Evolutionary conservation across 176 grass and related monocot genomes (phyloP).

Genomic region (Rhynchospora pubera): DNA sequence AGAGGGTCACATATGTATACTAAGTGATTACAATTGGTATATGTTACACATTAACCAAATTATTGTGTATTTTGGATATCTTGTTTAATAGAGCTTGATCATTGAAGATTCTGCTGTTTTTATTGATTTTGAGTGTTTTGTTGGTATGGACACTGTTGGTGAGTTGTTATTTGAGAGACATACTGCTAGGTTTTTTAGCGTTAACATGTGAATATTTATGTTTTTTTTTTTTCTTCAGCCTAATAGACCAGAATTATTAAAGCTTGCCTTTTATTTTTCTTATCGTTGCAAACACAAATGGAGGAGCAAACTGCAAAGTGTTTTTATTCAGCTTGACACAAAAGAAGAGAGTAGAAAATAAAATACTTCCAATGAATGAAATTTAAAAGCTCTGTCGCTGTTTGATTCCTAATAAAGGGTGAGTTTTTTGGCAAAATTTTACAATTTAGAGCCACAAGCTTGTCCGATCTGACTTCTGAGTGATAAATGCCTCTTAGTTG

Average conservation of each 20-base stretch:
- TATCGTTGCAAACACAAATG: too few relatives aligned
- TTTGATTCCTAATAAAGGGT: neutral
- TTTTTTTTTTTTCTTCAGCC: neutral
- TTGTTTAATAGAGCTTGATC: neutral
- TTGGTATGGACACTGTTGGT: neutral
- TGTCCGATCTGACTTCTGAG: neutral
- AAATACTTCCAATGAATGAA: neutral
- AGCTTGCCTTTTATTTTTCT: neutral
- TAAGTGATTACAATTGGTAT: neutral
- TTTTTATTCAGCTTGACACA: neutral
- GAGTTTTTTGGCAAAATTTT: neutral
- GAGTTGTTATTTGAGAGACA: neutral
- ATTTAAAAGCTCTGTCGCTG: neutral
- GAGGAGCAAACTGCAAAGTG: too few relatives aligned
- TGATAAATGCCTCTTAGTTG: neutral
- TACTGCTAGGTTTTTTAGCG: neutral
- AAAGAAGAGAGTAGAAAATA: neutral
- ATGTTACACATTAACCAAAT: conserved; percentile 2
- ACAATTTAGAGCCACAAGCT: neutral
- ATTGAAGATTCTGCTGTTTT: neutral
- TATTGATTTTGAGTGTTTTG: neutral
- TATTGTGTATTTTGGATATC: neutral
- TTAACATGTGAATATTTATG: neutral
- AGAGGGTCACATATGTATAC: neutral
- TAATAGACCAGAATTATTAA: neutral